Base-by-base conservation (phyloP, 2,329 filamentous ascomycete species). In the Penicillium oxalicum region DNA sequence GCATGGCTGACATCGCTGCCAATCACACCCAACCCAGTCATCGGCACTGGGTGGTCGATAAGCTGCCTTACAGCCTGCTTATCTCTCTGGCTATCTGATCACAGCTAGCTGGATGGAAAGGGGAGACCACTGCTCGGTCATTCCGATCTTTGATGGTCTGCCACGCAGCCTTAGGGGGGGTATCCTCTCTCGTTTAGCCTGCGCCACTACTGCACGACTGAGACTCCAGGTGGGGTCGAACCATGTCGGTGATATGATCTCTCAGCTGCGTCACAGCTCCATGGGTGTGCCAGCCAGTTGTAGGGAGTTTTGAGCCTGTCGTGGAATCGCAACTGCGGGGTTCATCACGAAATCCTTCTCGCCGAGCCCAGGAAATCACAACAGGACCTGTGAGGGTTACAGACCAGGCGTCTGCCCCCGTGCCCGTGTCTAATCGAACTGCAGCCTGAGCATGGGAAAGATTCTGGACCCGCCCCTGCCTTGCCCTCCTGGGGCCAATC, bases 261-360 rank as follows among this genome's bases (percentile, higher is more conserved):
- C 43, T 61, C 54, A 50, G 43, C 47, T 56, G 51, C 50, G 53
- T 57, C 56, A 54, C 56, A 48, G 42, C 46, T 50, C 57, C 57
- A 59, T 58, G 57, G 18, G 18, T 58, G 57, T 26, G 25, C 47
- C 48, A 28, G 34, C 58, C 57, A 60, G 55, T 60, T 46, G 46
- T 43, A 32, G 50, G 40, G 34, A 34, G 44, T 45, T 42, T 56
- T 47, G 44, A 50, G 40, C 49, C 53, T 51, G 51, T 26, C 47
- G 26, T 52, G 40, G 39, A 43, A 5, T 53, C 18, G 39, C 45
- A 48, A 35, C 56, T 61, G 59, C 59, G 59, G 57, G 58, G 58
- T 60, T 40, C 45, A 54, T 60, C 58, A 60, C 58, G 57, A 51
- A 48, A 38, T 26, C 18, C 24, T 24, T n/a, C 32, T 24, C 36